Conservation (phyloP, 768 basidiomycete genomes). For the Suillus subluteus region DNA sequence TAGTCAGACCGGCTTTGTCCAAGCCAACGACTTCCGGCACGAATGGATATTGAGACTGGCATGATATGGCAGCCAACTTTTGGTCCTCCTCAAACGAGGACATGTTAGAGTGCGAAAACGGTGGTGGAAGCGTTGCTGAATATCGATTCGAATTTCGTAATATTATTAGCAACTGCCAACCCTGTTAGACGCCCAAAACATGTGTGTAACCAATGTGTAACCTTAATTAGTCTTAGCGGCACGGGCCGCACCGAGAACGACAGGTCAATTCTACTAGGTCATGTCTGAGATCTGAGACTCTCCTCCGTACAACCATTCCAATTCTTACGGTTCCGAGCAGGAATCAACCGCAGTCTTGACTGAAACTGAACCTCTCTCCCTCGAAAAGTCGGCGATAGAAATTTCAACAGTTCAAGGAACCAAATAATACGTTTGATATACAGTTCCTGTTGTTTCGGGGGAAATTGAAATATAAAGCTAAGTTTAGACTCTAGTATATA, state of each 20-base stretch:
- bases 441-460: too few relatives aligned
- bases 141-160: not conserved
- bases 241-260: not conserved
- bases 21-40: too few relatives aligned
- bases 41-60: not conserved
- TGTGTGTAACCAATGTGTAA: not conserved
- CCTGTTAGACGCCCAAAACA: not conserved
- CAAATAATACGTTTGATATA: too few relatives aligned
- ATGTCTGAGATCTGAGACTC: too few relatives aligned
- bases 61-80: too few relatives aligned
- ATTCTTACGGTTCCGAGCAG: too few relatives aligned
- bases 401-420: too few relatives aligned
- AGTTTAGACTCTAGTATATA: not conserved
- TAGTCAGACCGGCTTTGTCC: not conserved
- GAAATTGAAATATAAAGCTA: not conserved
- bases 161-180: not conserved
- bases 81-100: not conserved
- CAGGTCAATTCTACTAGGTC: too few relatives aligned
- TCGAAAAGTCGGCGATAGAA: not conserved
- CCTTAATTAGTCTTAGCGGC: not conserved
- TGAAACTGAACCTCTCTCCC: too few relatives aligned
- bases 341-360: too few relatives aligned
- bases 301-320: not conserved
- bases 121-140: not conserved
- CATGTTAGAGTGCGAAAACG: not conserved